These are phyloP conservation scores for Phytophthora quininea DNA, from an alignment of 352 stramenopile species.

Conservation along the genomic window DNA sequence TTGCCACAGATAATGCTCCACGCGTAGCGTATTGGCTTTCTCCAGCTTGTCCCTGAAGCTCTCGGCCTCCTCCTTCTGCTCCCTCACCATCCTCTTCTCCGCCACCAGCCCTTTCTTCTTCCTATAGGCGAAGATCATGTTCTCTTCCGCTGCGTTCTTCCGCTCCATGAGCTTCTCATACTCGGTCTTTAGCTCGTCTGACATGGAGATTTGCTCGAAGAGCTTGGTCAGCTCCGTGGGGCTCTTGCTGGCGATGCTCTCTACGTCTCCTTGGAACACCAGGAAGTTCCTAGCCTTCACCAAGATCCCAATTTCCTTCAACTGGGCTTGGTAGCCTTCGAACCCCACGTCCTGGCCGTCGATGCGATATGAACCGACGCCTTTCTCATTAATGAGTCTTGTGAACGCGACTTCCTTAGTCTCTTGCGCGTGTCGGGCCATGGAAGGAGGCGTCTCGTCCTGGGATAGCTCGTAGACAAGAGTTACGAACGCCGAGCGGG, in stretches of 20 bases:
- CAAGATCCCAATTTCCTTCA: slow-evolving; percentile 97
- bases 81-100: slow-evolving; percentile 93
- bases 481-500: slow-evolving; percentile 88
- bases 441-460: slow-evolving; percentile 59
- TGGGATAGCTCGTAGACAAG: slow-evolving; percentile 92
- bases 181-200: slow-evolving; percentile 81
- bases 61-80: slow-evolving; percentile 95
- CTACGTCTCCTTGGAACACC: slow-evolving; percentile 99
- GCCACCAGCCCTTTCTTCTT: slow-evolving; percentile 96
- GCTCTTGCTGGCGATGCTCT: slow-evolving; percentile 96
- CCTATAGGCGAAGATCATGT: slow-evolving; percentile 95
- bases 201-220: slow-evolving; percentile 97
- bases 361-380: slow-evolving; percentile 85
- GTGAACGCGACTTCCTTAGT: slow-evolving; percentile 91
- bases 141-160: slow-evolving; percentile 94
- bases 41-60: slow-evolving; percentile 76
- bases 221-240: slow-evolving; percentile 96
- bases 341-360: slow-evolving; percentile 83
- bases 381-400: slow-evolving; percentile 92
- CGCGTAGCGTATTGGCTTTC: slow-evolving; percentile 73
- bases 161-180: slow-evolving; percentile 84
- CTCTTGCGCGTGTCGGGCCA: slow-evolving; percentile 19
- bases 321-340: slow-evolving; percentile 93
- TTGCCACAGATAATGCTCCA: slow-evolving; percentile 96
- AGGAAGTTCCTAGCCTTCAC: slow-evolving; percentile 99